phyloP scores from a whole-genome alignment of 495 filamentous ascomycete species.

The Aspergillus conjunctus region DNA sequence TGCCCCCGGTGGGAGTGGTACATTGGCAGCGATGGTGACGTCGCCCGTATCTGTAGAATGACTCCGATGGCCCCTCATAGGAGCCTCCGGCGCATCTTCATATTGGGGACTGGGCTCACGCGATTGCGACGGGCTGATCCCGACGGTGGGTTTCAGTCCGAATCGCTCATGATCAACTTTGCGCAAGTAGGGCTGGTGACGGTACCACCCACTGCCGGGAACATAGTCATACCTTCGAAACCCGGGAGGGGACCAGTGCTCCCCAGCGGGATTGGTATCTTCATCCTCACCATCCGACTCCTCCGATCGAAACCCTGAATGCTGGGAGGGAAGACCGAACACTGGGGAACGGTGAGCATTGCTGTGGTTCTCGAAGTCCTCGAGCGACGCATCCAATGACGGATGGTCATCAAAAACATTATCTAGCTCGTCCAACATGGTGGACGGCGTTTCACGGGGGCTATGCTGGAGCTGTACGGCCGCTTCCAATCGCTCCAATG shows the following conservation, averaged over 20 bases:
- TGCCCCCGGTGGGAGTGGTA: conserved; percentile 55
- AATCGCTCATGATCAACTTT: conserved; percentile 36
- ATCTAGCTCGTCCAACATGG: conserved; percentile 52
- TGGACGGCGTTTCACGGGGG: conserved; percentile 42
- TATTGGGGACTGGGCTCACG: conserved; percentile 57
- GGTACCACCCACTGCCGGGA: conserved; percentile 61
- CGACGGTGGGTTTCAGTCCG: conserved; percentile 46
- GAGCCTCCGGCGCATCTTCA: conserved; percentile 54
- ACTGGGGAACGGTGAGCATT: conserved; percentile 54
- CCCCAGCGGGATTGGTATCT: conserved; percentile 36
- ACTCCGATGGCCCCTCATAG: conserved; percentile 27
- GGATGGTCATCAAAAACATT: conserved; percentile 66
- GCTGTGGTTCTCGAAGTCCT: conserved; percentile 70
- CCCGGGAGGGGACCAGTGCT: conserved; percentile 63
- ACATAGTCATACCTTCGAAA: conserved; percentile 53
- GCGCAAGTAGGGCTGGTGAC: conserved; percentile 53
- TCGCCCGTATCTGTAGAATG: conserved; percentile 48
- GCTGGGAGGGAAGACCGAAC: conserved; percentile 67
- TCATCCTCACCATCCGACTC: conserved; percentile 53
- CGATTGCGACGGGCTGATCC: conserved; percentile 52
- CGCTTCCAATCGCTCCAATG: conserved; percentile 27
- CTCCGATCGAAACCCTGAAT: conserved; percentile 74
- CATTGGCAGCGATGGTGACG: conserved; percentile 57
- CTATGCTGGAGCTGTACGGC: conserved; percentile 25
- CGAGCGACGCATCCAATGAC: conserved; percentile 70